A percentile compares a stretch with the other conserved stretches of the same genome.
phyloP scores from a whole-genome alignment of 495 filamentous ascomycete species.

The Amorphotheca resinae region DNA sequence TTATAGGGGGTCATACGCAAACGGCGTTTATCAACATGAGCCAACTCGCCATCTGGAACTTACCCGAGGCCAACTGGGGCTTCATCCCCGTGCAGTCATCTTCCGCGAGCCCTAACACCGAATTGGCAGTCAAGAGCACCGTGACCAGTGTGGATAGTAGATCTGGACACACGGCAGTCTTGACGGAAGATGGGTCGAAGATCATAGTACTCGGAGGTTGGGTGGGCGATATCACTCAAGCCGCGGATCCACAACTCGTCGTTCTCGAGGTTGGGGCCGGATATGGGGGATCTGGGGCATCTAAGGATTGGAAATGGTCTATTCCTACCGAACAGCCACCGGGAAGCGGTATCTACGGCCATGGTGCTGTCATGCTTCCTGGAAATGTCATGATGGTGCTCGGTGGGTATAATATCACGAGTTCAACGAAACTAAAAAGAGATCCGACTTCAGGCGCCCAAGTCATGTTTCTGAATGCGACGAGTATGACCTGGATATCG shows the following conservation, averaged over 20 bases:
- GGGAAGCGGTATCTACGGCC: conserved; percentile 58
- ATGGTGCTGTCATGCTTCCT: conserved; percentile 71
- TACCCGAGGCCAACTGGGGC: conserved; percentile 77
- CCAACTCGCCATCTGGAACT: conserved; percentile 71
- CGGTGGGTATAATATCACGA: conserved; percentile 63
- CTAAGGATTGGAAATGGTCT: conserved; percentile 61
- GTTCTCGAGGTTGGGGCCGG: conserved; percentile 58
- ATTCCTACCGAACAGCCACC: conserved; percentile 40
- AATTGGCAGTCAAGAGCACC: conserved; percentile 17
- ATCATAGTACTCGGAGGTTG: conserved; percentile 78
- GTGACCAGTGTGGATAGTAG: conserved; percentile 68
- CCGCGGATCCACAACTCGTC: conserved; percentile 70
- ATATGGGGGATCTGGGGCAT: conserved; percentile 54
- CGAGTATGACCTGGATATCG: conserved; percentile 55
- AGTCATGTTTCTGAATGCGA: conserved; percentile 67
- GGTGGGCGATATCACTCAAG: conserved; percentile 64
- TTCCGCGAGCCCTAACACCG: conserved; percentile 17
- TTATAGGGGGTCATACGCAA: conserved; percentile 78
- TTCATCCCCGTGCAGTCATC: conserved; percentile 51
- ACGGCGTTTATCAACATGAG: conserved; percentile 87
- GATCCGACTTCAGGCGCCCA: conserved; percentile 23
- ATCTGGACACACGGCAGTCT: conserved; percentile 74
- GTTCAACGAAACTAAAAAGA: conserved; percentile 28
- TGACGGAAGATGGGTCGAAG: conserved; percentile 61
- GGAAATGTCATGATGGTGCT: conserved; percentile 84